These are phyloP conservation scores for Fusarium aywerte DNA, from an alignment of 2,329 filamentous ascomycete genomes.

Conservation along the genomic window DNA sequence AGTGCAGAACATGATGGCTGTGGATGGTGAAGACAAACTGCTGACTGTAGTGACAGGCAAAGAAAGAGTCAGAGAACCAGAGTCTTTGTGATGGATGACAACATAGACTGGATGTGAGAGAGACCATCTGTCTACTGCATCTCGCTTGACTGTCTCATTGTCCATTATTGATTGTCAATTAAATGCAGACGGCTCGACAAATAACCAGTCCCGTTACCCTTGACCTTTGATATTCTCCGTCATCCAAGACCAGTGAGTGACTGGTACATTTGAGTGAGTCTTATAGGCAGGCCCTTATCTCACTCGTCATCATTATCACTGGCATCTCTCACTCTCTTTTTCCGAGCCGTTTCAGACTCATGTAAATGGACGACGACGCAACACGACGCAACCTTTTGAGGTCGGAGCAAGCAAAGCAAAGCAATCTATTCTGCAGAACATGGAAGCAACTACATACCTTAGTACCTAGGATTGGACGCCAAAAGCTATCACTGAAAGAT, in stretches of 20 bases:
- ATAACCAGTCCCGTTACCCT: conserved; percentile 33
- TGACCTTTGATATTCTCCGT: conserved; percentile 31
- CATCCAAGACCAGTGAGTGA: conserved; percentile 14
- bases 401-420: conserved; percentile 5
- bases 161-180: conserved; percentile 25
- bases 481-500: conserved; percentile 37
- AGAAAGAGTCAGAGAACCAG: conserved; percentile 16
- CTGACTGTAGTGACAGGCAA: conserved; percentile 1
- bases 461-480: conserved; percentile 2
- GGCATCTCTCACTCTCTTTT: conserved; percentile 20
- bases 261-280: conserved; percentile 9
- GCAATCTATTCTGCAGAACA: conserved; percentile 1
- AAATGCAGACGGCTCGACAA: conserved; percentile 33
- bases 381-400: conserved; percentile 16
- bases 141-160: neutral
- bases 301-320: conserved; percentile 40
- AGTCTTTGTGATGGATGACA: conserved; percentile 20
- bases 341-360: conserved; percentile 29
- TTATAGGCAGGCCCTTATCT: conserved; percentile 30
- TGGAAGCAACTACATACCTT: conserved; percentile 24
- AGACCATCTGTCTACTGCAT: neutral
- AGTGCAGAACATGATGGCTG: conserved; percentile 8
- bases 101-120: conserved; percentile 1
- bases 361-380: conserved; percentile 24
- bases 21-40: conserved; percentile 3